A percentile compares a stretch with the other conserved stretches of the same genome.
phyloP scores from a whole-genome alignment of 768 basidiomycete species.

The Termitomyces sp. region DNA sequence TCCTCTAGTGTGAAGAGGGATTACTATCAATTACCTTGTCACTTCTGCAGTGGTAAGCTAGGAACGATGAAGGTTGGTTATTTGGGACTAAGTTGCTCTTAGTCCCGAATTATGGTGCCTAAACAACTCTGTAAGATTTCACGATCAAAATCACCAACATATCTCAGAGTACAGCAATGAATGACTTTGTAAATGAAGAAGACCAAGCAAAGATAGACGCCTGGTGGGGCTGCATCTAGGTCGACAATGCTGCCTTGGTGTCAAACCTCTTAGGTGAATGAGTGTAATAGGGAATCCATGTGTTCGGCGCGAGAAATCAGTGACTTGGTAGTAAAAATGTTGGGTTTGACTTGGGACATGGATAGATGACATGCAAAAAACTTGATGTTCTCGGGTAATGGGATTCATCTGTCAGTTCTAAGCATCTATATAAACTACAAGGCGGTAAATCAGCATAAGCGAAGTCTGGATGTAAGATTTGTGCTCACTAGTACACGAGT shows the following conservation, averaged over 20 bases:
- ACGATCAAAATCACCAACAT: background rate
- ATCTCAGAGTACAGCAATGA: background rate
- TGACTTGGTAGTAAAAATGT: background rate
- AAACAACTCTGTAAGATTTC: background rate
- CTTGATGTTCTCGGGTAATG: constrained; percentile 3
- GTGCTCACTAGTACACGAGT: constrained; percentile 8
- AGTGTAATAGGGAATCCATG: background rate
- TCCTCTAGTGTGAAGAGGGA: too few species aligned
- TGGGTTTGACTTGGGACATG: background rate
- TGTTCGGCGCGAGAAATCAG: background rate
- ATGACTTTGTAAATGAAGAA: background rate
- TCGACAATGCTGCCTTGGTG: background rate
- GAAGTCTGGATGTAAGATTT: too few species aligned
- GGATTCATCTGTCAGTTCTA: constrained; percentile 12
- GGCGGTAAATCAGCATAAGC: background rate
- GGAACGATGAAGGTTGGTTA: background rate
- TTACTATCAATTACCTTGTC: too few species aligned
- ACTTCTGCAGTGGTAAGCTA: too few species aligned
- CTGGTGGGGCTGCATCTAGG: too few species aligned
- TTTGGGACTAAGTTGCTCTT: background rate
- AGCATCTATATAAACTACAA: constrained; percentile 13
- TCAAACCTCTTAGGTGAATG: background rate
- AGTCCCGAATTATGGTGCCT: background rate
- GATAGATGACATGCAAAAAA: background rate
- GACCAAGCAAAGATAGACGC: background rate